Base-by-base conservation (phyloP, 805 yeast genomes). In the Wickerhamiella nectarea region DNA sequence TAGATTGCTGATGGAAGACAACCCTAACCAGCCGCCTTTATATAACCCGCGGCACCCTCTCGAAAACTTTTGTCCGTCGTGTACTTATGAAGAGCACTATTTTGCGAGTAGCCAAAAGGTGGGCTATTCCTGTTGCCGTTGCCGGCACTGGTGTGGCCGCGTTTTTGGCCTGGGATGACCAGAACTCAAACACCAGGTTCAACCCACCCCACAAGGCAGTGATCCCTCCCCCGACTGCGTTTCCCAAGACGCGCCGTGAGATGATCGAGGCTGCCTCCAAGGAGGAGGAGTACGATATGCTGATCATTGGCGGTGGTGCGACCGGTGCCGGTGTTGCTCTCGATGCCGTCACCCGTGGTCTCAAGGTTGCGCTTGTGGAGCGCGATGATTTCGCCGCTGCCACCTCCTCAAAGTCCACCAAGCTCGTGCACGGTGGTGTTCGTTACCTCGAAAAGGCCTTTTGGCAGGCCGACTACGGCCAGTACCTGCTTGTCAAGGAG, bases 371-470 rank as follows among this genome's bases (percentile, higher is more conserved):
- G 41, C 62, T 87, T 46, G 72, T 87, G 47, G 97, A 87, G 63
- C 80, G 80, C 58, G 76, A 75, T 51, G 97, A 87, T 67, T 87
- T 81, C 58, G 94, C 95, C 6, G 71, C 85, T 8, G 95, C 95
- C 34, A 89, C 96, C 12, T 81, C 94, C 7, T 85, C 95, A 28
- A 82, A 86, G 56, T 82, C 94, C 12, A 87, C 97, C 39, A 87
- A 87, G 66, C 82, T 87, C 78, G 95, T 94, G 36, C 97, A 87
- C 60, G 97, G 97, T 52, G 97, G 97, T 61, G 95, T 87, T 35
- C 72, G 97, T 56, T 87, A 87, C 63, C 72, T 87, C 57, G 97
- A 87, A 62, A 87, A 87, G 68, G 96, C 96, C 33, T 76, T 87
- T 56, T 85, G 85, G 74, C 86, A 85, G 66, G 71, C 87, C 42